phyloP scores from a whole-genome alignment of 2,329 filamentous ascomycete species.

The Stachybotrys chartarum region DNA sequence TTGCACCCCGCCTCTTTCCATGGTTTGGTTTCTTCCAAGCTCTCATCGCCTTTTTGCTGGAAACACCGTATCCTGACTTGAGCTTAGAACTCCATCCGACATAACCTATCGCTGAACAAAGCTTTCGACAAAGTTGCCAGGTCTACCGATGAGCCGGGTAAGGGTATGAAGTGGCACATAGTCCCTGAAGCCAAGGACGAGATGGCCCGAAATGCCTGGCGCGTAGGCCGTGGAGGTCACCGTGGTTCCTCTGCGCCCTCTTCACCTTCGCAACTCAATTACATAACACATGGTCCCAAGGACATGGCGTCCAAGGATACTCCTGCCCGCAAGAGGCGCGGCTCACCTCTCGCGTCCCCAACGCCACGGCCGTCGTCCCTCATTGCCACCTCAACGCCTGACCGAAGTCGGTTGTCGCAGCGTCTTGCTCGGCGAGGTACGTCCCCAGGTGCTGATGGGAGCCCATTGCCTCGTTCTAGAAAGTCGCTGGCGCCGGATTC shows the following conservation, averaged over 20 bases:
- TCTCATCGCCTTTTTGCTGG: background rate
- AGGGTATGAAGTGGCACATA: slow-evolving; percentile 99
- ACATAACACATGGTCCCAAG: slow-evolving; percentile 51
- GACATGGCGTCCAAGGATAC: slow-evolving; percentile 46
- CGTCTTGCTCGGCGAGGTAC: slow-evolving; percentile 27
- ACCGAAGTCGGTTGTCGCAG: slow-evolving; percentile 34
- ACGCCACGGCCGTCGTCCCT: slow-evolving; percentile 42
- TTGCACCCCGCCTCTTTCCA: background rate
- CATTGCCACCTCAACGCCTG: slow-evolving; percentile 50
- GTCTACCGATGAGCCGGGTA: slow-evolving; percentile 89
- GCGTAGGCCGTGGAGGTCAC: slow-evolving; percentile 55
- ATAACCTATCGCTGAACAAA: slow-evolving; percentile 93
- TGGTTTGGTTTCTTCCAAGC: background rate
- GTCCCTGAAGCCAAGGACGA: slow-evolving; percentile 77
- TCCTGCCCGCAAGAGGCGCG: slow-evolving; percentile 51
- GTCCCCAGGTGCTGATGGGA: slow-evolving; percentile 46
- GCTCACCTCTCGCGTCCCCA: slow-evolving; percentile 48
- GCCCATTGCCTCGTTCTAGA: slow-evolving; percentile 52
- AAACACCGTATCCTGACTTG: background rate
- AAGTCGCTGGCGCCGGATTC: slow-evolving; percentile 37
- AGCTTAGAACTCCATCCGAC: slow-evolving; percentile 80
- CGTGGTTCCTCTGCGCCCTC: slow-evolving; percentile 64
- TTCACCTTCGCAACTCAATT: slow-evolving; percentile 56
- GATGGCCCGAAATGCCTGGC: slow-evolving; percentile 68
- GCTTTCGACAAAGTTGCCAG: slow-evolving; percentile 89